Base-by-base conservation (phyloP, 2,329 filamentous ascomycete species). In the Diaporthe humulicola region DNA sequence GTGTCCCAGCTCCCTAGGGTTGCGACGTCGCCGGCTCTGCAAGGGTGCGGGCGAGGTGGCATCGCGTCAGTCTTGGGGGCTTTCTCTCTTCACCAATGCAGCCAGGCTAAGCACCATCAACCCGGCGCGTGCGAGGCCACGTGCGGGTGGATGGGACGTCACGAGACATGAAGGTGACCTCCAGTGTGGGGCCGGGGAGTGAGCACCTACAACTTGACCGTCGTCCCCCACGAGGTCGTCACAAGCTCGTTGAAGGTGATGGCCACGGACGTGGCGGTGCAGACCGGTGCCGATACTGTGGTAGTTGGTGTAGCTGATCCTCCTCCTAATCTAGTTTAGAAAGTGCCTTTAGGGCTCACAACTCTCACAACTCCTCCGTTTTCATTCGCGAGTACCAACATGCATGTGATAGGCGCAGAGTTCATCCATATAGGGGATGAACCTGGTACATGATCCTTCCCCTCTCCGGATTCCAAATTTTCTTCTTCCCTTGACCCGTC, bases 1-100 rank as follows among this genome's bases (percentile, higher is more conserved):
- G 86, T 81, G 54, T 86, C 82, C 90, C 90, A 92, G 76, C 77
- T 82, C 0, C 90, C 90, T 6, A 92, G 79, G n/a, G 77, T 71
- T 4, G 78, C 45, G 30, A 76, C 73, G 72, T 79, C 79, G 36
- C 80, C 80, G 33, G 73, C 69, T 48, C 79, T 81, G 45, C 45
- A 60, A 60, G 42, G 17, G 40, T 40, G 30, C 3, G 28, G 61
- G 56, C 25, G 12, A 50, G 48, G 40, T 58, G 3, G n/a, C 12
- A 45, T 54, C 45, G 28, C 48, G 57, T 64, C 48, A 52, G 45
- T 36, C 36, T 48, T 14, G 17, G 60, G 40, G 17, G 22, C 17
- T 17, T 48, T 22, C 38, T 22, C 25, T 2, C 19, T 22, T 40
- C 17, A 28, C 38, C n/a, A 30, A 12, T 19, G 28, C 5, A 38